Conservation (phyloP, 495 filamentous ascomycete species). For the Platismatia glauca region DNA sequence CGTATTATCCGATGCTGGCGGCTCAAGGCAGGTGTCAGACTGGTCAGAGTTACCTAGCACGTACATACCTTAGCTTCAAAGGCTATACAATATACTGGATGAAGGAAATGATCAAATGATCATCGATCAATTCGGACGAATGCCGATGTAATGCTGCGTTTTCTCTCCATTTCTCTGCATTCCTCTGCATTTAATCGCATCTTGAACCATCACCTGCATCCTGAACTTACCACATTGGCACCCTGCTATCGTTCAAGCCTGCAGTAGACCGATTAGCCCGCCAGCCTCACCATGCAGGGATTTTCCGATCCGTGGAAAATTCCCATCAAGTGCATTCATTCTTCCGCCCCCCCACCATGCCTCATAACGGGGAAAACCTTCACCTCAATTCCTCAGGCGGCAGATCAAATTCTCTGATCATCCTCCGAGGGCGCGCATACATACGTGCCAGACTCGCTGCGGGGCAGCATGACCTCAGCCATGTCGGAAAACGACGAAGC, state of each 20-base stretch:
- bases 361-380: too few species aligned
- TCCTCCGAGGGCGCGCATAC: background rate
- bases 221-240: background rate
- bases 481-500: background rate
- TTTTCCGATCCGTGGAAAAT: background rate
- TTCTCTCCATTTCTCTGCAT: too few species aligned
- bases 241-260: background rate
- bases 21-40: background rate
- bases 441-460: background rate
- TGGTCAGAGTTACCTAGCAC: background rate
- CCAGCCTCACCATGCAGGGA: background rate
- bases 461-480: background rate
- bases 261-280: background rate
- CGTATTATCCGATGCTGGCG: too few species aligned
- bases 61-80: background rate
- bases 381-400: background rate
- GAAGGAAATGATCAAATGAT: too few species aligned
- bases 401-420: too few species aligned
- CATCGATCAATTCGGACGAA: too few species aligned
- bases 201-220: background rate
- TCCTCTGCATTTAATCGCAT: background rate
- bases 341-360: background rate
- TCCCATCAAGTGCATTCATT: background rate
- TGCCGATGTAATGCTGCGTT: too few species aligned
- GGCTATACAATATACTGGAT: too few species aligned